Evolutionary conservation across 345 rosid genomes (phyloP).

Genomic region (Xanthoceras sorbifolium): DNA sequence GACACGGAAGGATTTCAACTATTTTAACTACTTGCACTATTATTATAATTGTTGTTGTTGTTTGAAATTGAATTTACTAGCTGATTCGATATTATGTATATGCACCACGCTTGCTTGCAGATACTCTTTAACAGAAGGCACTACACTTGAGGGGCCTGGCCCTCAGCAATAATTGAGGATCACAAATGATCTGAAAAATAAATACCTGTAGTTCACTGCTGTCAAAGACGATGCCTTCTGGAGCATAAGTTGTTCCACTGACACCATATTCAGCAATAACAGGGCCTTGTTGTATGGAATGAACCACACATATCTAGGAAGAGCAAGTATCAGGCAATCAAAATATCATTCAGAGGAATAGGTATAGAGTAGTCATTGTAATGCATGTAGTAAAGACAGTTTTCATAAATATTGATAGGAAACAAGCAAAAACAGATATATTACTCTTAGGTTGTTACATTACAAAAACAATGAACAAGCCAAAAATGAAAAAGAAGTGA

Average conservation of each 20-base stretch:
- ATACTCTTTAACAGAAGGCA: constrained; percentile 7
- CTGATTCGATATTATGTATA: background rate
- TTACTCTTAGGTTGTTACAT: background rate
- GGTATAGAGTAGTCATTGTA: background rate
- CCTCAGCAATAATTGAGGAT: background rate
- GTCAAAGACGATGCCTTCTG: constrained; percentile 85
- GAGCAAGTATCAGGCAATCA: constrained; percentile 22
- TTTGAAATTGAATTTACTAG: background rate
- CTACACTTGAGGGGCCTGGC: background rate
- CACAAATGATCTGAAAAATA: constrained; percentile 17
- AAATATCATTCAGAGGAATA: constrained; percentile 11
- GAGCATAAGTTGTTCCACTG: constrained; percentile 95
- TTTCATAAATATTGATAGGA: background rate
- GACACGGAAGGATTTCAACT: background rate
- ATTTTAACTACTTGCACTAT: background rate
- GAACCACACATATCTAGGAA: constrained; percentile 80
- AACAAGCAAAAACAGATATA: background rate
- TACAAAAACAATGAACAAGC: background rate
- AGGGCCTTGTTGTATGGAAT: constrained; percentile 70
- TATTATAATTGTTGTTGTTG: background rate
- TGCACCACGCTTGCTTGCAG: background rate
- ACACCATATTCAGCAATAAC: constrained; percentile 69
- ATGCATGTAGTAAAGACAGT: background rate
- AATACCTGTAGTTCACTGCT: constrained; percentile 69
- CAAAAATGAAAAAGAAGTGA: background rate